These are phyloP conservation scores for Talaromyces sp. DNA, from an alignment of 2,329 filamentous ascomycete species.

Conservation along the genomic window DNA sequence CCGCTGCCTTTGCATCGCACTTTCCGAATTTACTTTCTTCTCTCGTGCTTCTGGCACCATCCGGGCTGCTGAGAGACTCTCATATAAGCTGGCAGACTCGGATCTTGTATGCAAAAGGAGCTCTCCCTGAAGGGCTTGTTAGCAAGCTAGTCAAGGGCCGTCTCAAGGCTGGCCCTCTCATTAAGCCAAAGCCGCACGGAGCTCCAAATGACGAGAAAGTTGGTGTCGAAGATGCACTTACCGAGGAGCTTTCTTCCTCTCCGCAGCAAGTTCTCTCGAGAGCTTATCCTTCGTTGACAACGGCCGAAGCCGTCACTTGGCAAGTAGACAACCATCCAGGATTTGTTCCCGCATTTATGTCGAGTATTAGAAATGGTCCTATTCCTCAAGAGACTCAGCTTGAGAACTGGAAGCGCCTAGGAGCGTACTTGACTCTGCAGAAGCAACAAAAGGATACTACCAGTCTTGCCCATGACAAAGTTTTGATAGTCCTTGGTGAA, in stretches of 20 bases:
- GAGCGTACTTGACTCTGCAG: constrained; percentile 43
- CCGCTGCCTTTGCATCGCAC: constrained; percentile 62
- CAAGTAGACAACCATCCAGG: constrained; percentile 62
- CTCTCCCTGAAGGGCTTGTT: constrained; percentile 56
- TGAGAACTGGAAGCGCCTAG: constrained; percentile 56
- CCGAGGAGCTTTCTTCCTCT: constrained; percentile 34
- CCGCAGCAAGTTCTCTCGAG: constrained; percentile 44
- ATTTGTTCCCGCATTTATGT: constrained; percentile 66
- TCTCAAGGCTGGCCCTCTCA: constrained; percentile 40
- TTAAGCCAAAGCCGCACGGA: constrained; percentile 21
- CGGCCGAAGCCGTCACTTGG: constrained; percentile 62
- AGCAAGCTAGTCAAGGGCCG: constrained; percentile 47
- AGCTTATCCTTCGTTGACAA: constrained; percentile 48
- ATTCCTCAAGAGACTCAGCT: constrained; percentile 56
- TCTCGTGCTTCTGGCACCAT: constrained; percentile 72
- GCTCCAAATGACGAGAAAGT: constrained; percentile 30
- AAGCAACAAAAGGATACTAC: constrained; percentile 21
- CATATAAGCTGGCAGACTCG: constrained; percentile 58
- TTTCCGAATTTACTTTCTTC: constrained; percentile 64
- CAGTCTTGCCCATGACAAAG: constrained; percentile 40
- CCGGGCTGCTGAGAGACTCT: constrained; percentile 64
- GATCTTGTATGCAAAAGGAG: constrained; percentile 56
- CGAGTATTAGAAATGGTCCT: constrained; percentile 63
- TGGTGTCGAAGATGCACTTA: constrained; percentile 32
- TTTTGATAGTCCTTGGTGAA: constrained; percentile 62